Evolutionary conservation across 2,329 filamentous ascomycete genomes (phyloP), one percentile per base, ranked within the genome.

Genomic region (Neopestalotiopsis clavispora): DNA sequence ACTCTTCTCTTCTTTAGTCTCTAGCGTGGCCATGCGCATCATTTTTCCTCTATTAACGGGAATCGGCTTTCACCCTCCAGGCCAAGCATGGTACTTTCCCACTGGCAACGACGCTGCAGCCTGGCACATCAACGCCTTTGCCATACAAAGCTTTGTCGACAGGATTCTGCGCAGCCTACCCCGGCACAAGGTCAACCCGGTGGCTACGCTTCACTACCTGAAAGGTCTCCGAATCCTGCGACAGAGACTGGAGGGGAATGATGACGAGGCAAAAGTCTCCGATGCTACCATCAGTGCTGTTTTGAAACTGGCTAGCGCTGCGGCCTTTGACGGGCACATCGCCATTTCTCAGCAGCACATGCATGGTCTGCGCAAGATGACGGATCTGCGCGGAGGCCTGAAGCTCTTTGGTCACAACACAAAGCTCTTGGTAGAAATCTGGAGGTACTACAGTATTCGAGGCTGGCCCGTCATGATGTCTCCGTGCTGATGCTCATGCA

Each of bases 381-480:
- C 82, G 6, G 69, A 75, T 20, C 40, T 84, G 38, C 77, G 78
- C 65, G 81, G 81, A 2, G 81, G 81, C 0, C 45, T 82, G 1
- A 38, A 14, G 12, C 71, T 70, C 1, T 78, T 83, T 12, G 71
- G 65, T 5, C 57, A 74, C 7, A 80, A 78, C 30, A 59, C 72
- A 28, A 83, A 81, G 62, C 74, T 83, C 10, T 59, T 79, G 3
- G 71, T 80, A 12, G 80, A 83, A 61, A 72, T 75, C 4, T 28
- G 74, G 2, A 73, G 72, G 74, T 75, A 65, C 49, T 28, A 20
- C 2, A 20, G 10, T 0, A n/a, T n/a, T n/a, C 9, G 30, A 60
- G 10, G 6, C 7, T 60, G 17, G 9, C 23, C 23, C 23, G 4
- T 28, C 10, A 17, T 60, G 6, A 23, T 9, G 58, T 20, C 28